phyloP scores from a whole-genome alignment of 495 filamentous ascomycete genomes.

The Chaetomidium leptoderma region DNA sequence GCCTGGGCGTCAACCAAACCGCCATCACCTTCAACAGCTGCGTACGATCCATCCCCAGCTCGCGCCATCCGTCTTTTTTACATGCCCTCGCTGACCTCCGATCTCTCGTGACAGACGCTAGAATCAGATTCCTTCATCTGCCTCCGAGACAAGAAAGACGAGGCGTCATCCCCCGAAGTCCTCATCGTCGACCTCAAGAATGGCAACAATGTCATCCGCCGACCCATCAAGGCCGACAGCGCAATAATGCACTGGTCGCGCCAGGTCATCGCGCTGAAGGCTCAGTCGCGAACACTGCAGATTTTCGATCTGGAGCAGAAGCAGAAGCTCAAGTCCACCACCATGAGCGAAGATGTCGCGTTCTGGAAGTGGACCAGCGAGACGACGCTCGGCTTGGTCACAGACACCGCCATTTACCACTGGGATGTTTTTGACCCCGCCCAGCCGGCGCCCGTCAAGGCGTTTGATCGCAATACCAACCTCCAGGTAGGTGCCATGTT shows the following conservation, averaged over 20 bases:
- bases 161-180: conserved; percentile 79
- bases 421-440: conserved; percentile 89
- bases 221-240: conserved; percentile 98
- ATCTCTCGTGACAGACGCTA: conserved; percentile 63
- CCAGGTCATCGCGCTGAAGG: conserved; percentile 94
- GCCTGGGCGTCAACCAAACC: conserved; percentile 73
- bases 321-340: conserved; percentile 87
- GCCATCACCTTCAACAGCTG: conserved; percentile 97
- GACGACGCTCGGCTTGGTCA: conserved; percentile 79
- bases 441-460: conserved; percentile 74
- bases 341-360: conserved; percentile 92
- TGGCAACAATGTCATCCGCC: conserved; percentile 82
- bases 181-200: conserved; percentile 97
- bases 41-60: conserved; percentile 55
- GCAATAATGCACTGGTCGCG: conserved; percentile 98
- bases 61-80: background rate
- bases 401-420: conserved; percentile 85
- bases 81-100: conserved; percentile 22
- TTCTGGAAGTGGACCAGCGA: conserved; percentile 99
- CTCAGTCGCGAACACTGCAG: conserved; percentile 86
- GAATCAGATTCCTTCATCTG: conserved; percentile 96
- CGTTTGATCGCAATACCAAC: conserved; percentile 89
- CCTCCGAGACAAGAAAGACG: conserved; percentile 84
- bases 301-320: conserved; percentile 93
- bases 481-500: conserved; percentile 60